Percentiles rank a stretch among this genome's conserved stretches.
These are phyloP conservation scores for Fusarium tupiense DNA, from an alignment of 2,329 filamentous ascomycete genomes.

Conservation along the genomic window DNA sequence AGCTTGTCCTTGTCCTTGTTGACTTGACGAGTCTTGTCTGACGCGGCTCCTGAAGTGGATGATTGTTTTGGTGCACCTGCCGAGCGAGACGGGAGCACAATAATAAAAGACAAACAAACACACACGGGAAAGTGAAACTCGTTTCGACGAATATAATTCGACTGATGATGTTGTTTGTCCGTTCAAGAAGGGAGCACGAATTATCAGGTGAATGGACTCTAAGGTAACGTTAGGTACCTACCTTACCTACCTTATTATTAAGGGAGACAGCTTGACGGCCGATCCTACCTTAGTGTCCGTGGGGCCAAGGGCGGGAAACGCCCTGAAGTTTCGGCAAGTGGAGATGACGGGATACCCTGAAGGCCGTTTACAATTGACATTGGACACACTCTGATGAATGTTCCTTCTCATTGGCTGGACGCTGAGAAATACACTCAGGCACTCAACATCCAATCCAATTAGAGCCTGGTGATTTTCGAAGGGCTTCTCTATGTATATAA, in stretches of 20 bases:
- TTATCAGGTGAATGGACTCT: neutral
- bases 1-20: neutral
- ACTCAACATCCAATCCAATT: neutral
- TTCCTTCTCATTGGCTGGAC: slow-evolving; percentile 16
- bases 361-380: slow-evolving; percentile 13
- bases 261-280: slow-evolving; percentile 10
- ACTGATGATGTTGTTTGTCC: neutral
- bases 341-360: neutral
- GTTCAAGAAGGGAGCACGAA: neutral
- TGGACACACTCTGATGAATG: neutral
- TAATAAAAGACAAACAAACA: slow-evolving; percentile 1
- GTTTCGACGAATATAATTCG: neutral
- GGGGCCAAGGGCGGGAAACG: neutral
- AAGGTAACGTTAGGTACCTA: neutral
- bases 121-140: slow-evolving; percentile 28
- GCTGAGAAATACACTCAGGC: neutral
- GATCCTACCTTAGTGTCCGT: neutral
- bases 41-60: slow-evolving; percentile 12
- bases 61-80: slow-evolving; percentile 8
- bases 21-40: slow-evolving; percentile 20
- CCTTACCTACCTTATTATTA: slow-evolving; percentile 1
- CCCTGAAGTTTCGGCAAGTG: slow-evolving; percentile 28
- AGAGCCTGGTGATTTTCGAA: slow-evolving; percentile 9
- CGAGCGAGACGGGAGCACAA: slow-evolving; percentile 15
- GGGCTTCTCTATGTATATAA: neutral